These are phyloP conservation scores for Pseudonitzschia multistriata DNA, from an alignment of 108 stramenopile species.

Conservation along the genomic window DNA sequence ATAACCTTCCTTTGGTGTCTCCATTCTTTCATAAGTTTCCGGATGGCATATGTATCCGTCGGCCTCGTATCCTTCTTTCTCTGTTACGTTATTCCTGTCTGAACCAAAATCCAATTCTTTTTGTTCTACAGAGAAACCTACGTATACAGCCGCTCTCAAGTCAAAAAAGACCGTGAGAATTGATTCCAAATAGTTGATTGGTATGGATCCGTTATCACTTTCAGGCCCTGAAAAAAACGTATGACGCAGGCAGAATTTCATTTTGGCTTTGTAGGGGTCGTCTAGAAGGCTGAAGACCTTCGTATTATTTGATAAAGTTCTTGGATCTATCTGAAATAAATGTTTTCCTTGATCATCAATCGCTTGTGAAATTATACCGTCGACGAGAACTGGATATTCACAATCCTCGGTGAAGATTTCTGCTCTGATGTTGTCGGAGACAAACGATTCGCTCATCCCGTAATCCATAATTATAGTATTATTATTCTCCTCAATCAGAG, in stretches of 20 bases:
- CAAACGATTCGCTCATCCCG: background rate
- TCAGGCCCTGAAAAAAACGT: background rate
- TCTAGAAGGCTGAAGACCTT: no score
- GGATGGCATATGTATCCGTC: background rate
- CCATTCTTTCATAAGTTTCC: background rate
- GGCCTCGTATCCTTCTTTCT: background rate
- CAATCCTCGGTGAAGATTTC: background rate
- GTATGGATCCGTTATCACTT: background rate
- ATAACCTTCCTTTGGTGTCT: background rate
- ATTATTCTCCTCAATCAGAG: no score
- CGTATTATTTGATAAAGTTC: background rate
- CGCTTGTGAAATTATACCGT: background rate
- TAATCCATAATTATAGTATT: background rate
- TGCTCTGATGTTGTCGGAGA: background rate
- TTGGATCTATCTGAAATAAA: background rate
- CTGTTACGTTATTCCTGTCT: background rate
- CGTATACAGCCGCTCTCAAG: background rate
- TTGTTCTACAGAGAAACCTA: background rate
- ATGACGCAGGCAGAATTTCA: background rate
- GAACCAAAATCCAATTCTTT: background rate
- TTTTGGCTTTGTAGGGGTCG: background rate
- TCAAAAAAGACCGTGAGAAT: background rate
- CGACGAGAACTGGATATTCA: background rate
- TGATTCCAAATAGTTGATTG: background rate
- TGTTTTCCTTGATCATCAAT: background rate